These are phyloP conservation scores for Asterella californica DNA, from an alignment of 225 moss, liverwort and hornwort species.

Conservation along the genomic window DNA sequence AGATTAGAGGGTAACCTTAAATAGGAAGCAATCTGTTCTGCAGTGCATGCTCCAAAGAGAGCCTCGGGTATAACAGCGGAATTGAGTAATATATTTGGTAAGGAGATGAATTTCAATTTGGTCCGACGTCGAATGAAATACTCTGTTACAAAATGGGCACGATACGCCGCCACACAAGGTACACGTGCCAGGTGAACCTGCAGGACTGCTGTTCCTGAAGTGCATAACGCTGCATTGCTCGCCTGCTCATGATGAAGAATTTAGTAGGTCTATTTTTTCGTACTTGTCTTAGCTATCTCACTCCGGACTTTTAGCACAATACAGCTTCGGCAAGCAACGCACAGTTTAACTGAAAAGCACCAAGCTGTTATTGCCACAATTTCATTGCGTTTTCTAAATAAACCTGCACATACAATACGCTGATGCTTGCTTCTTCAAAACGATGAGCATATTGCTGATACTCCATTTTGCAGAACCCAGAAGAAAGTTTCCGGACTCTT, in stretches of 20 bases:
- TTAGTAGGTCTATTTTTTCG: background rate
- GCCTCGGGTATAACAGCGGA: conserved; percentile 71
- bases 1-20: conserved; percentile 42
- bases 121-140: conserved; percentile 69
- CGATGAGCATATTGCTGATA: background rate
- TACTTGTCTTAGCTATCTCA: background rate
- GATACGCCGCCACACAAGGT: conserved; percentile 85
- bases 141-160: conserved; percentile 78
- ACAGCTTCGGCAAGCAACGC: background rate
- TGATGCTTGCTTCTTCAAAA: background rate
- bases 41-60: conserved; percentile 74
- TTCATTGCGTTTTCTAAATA: no score
- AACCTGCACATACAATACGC: background rate
- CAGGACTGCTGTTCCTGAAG: conserved; percentile 80
- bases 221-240: conserved; percentile 80
- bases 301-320: background rate
- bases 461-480: background rate
- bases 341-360: background rate
- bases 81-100: conserved; percentile 87
- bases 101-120: conserved; percentile 69
- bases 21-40: conserved; percentile 46
- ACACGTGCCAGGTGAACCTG: conserved; percentile 75
- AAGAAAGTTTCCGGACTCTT: conserved; percentile 22
- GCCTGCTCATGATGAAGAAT: conserved; percentile 45
- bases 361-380: no score